Evolutionary conservation across 306 rosid genomes (phyloP).

Genomic region (Pueraria montana): DNA sequence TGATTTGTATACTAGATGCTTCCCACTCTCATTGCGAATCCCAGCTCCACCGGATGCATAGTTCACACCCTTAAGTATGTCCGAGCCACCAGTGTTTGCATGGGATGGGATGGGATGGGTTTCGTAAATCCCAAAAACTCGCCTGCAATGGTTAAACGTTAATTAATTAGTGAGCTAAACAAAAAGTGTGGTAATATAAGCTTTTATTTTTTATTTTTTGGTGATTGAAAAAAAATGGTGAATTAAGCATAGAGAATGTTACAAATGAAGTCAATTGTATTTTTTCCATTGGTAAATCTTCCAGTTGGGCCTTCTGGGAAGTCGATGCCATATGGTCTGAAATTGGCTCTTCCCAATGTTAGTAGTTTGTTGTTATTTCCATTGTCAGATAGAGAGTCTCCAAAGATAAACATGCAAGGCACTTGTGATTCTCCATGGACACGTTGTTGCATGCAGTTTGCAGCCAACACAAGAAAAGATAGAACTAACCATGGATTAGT

Average conservation of each 20-base stretch:
- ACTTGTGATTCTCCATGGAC: conserved; percentile 33
- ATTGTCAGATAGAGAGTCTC: conserved; percentile 63
- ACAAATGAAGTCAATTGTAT: background rate
- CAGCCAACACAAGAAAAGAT: too few relatives aligned
- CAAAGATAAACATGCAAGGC: conserved; percentile 64
- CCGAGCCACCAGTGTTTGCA: conserved; percentile 29
- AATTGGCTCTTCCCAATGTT: conserved; percentile 49
- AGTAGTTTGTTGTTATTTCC: conserved; percentile 68
- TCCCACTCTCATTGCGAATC: conserved; percentile 20
- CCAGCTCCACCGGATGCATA: conserved; percentile 50
- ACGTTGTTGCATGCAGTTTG: too few relatives aligned
- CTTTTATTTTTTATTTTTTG: too few relatives aligned
- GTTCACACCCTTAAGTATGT: too few relatives aligned
- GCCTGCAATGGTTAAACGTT: conserved; percentile 38
- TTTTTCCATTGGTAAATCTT: conserved; percentile 65
- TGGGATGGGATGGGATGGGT: conserved; percentile 34
- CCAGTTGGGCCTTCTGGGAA: conserved; percentile 56
- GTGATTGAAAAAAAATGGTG: background rate
- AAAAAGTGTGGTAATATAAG: too few relatives aligned
- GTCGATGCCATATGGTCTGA: conserved; percentile 71
- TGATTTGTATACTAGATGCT: background rate
- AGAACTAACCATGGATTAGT: too few relatives aligned
- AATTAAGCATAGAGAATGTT: background rate
- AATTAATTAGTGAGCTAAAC: background rate
- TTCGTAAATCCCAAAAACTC: conserved; percentile 32